phyloP scores from a whole-genome alignment of 257 asterid species.

The Nicotiana paniculata region DNA sequence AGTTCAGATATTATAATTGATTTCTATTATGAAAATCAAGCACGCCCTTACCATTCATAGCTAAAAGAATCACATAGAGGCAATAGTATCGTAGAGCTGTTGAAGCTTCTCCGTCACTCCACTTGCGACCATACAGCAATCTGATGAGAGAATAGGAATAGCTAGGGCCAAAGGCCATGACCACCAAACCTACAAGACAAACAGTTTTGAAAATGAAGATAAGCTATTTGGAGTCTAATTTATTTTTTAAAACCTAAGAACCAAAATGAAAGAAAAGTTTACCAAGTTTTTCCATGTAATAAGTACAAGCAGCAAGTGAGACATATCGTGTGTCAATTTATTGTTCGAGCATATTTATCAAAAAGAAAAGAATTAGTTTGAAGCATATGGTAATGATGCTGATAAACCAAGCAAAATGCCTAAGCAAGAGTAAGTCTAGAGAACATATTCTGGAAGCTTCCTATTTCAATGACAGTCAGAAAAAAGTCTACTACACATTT shows the following conservation, averaged over 20 bases:
- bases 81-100: slow-evolving; percentile 73
- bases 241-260: neutral
- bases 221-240: neutral
- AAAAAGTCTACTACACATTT: neutral
- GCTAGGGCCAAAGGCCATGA: slow-evolving; percentile 92
- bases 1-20: neutral
- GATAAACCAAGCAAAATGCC: neutral
- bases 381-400: neutral
- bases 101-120: slow-evolving; percentile 99
- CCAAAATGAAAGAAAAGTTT: neutral
- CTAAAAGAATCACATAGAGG: slow-evolving; percentile 74
- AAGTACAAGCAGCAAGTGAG: neutral
- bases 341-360: neutral
- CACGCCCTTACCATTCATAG: slow-evolving; percentile 72
- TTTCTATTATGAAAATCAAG: neutral
- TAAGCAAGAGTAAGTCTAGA: neutral
- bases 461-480: neutral
- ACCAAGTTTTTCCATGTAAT: neutral
- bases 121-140: slow-evolving; percentile 75
- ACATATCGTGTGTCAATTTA: neutral
- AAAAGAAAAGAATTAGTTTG: neutral
- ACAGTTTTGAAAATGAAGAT: neutral
- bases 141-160: slow-evolving; percentile 91
- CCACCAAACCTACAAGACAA: slow-evolving; percentile 57
- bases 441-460: slow-evolving; percentile 3